Base-by-base conservation (phyloP, 1,139 yeast genomes). In the Geotrichum australiense region DNA sequence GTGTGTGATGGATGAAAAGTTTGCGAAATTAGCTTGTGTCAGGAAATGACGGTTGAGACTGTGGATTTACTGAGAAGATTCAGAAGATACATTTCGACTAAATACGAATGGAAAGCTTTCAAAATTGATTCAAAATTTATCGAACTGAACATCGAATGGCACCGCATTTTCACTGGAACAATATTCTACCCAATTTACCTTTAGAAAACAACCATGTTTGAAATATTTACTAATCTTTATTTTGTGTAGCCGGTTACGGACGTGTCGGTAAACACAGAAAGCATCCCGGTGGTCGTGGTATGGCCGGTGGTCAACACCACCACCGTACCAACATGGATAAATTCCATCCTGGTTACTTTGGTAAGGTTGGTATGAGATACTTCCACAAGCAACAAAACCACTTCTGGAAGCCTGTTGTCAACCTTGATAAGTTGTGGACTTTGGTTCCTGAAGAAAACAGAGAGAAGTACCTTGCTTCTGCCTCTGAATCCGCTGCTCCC, bases 271-370 rank as follows among this genome's bases (percentile, higher is more conserved):
- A 93, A 84, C 98, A 93, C 94, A 87, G 98, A 87, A 93, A 93
- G 94, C 91, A 83, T 68, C 97, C 98, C 64, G 98, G 98, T 91
- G 99, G 99, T 79, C 91, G 98, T 78, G 99, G 99, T 91, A 91
- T 78, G 93, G 99, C 99, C 72, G 99, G 99, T 89, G 99, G 99
- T 85, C 94, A 80, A 76, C 96, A 86, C 74, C 99, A 91, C 77
- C 98, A 93, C 96, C 87, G 97, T 85, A 64, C 66, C 54, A 87
- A 87, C 80, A 76, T 91, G 78, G 98, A 93, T 73, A 91, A 89
- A 76, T 93, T 84, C 96, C 99, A 93, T 74, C 98, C 98, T 67
- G 99, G 99, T 87, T 93, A 93, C 93, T 93, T 93, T 76, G 99
- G 99, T 84, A 93, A 93, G 80, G 97, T 93, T 71, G 99, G 99